Base-by-base conservation (phyloP, 495 filamentous ascomycete genomes). In the Podospora anserina region DNA sequence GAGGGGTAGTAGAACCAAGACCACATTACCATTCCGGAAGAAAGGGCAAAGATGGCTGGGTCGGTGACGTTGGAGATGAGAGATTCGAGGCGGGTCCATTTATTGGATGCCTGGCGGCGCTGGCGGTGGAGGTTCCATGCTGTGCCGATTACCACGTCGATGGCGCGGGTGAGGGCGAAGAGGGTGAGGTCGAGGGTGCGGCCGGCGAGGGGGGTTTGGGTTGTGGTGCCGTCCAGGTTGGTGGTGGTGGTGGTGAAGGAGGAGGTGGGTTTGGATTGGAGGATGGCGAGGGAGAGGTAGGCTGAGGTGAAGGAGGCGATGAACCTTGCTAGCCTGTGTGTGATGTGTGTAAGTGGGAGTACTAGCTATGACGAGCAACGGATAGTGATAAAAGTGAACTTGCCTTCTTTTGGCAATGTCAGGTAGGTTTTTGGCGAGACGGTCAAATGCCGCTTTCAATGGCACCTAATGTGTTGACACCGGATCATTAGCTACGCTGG, bases 21-120 rank as follows among this genome's bases (percentile, higher is more conserved):
- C 89, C 92, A 93, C 92, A 96, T 97, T 61, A 97, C 88, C 3
- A 92, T 78, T n/a, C 88, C 90, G 59, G 88, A 87, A 70, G 90
- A 94, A 65, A 85, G 72, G 20, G 92, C 88, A 75, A 97, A 97
- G 5, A 94, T 75, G 11, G 84, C 79, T n/a, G 91, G 85, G 74
- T 93, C 91, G 30, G 87, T 80, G 54, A 88, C 73, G 19, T 77
- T 79, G 6, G 87, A 83, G 44, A 88, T 72, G 34, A 85, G 59
- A 7, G 78, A 65, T 67, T 91, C 86, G 30, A 82, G 57, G 74
- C 79, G 67, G 30, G 85, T 84, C 85, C 87, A 87, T 11, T 78
- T 79, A 18, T 80, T 78, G 20, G 77, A 63, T 7, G 77, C 72
- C 28, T 67, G 70, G 53, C 81, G 76, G 28, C 76, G 77, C 9